Evolutionary conservation across 192 early-diverging fungal species (phyloP), one percentile per base, ranked within the genome.

Genomic region (Entomortierella lignicola): DNA sequence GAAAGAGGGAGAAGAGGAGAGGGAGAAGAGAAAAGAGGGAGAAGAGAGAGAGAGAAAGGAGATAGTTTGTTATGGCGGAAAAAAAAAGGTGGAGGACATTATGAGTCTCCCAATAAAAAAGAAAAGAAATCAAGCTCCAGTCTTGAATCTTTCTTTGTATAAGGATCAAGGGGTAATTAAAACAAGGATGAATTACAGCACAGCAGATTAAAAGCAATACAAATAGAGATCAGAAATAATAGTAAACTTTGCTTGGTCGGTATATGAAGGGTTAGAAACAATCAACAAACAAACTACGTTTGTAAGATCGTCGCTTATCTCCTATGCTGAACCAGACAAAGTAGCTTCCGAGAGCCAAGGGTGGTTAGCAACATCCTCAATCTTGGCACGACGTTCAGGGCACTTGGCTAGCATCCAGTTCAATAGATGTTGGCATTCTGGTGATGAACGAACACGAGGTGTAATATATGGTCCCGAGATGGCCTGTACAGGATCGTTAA

Each of bases 341-440:
- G n/a, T 61, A n/a, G 58, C 13, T 4, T 60, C 74, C 15, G 55
- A 29, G 44, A 93, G 41, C 92, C 92, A 93, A 37, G 84, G 80
- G 67, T 92, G 90, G 12, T 66, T 69, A 1, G 85, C 60, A 17
- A 94, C 81, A 59, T 95, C 89, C 23, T 82, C 69, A 55, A 93
- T 83, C 11, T 87, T 90, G 2, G 89, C 87, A 20, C 94, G 85
- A 39, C 80, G 69, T 8, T 81, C 77, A 11, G 88, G 85, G 55
- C 85, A 68, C 71, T 89, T 91, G 41, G 85, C 82, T 51, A 95
- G 68, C 90, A 95, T 91, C 59, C 87, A 81, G 31, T 84, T 81
- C 70, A 95, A 55, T 23, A 92, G 72, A 55, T 92, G 71, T 23
- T 85, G 42, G 59, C 87, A 89, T 55, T 86, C 66, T 25, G 69